Evolutionary conservation across 345 rosid species (phyloP).

Genomic region (Corchorus olitorius): DNA sequence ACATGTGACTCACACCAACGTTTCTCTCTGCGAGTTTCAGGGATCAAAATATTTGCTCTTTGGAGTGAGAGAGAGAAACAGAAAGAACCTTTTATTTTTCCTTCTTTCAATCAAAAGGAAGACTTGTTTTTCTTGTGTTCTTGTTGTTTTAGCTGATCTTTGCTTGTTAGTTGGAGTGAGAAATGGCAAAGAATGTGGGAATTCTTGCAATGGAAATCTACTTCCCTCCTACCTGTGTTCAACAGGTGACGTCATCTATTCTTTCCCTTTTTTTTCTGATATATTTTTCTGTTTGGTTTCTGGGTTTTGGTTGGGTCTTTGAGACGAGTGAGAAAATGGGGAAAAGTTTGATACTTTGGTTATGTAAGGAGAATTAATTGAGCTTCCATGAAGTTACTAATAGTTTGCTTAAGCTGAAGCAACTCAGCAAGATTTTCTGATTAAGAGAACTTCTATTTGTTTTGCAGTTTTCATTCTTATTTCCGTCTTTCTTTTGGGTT

Average conservation of each 20-base stretch:
- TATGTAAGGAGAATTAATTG: background rate
- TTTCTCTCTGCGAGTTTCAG: background rate
- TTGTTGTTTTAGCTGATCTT: background rate
- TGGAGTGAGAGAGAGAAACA: background rate
- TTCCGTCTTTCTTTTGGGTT: background rate
- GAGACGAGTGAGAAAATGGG: conserved; percentile 13
- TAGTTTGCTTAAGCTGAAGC: conserved; percentile 7
- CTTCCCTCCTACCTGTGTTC: conserved; percentile 95
- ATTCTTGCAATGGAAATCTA: conserved; percentile 93
- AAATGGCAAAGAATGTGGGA: conserved; percentile 97
- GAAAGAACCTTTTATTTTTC: background rate
- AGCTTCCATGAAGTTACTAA: background rate
- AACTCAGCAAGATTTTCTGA: background rate
- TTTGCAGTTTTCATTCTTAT: background rate
- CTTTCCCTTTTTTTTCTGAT: conserved; percentile 5
- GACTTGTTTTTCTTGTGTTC: background rate
- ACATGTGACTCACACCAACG: conserved; percentile 16
- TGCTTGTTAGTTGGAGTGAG: background rate
- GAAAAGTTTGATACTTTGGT: background rate
- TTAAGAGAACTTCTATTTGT: background rate
- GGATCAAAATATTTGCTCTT: conserved; percentile 9
- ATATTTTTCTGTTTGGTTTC: conserved; percentile 13
- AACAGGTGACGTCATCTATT: conserved; percentile 56
- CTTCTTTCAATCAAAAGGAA: background rate
- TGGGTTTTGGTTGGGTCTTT: conserved; percentile 1